Percentiles rank a stretch among this genome's conserved stretches.
These are phyloP conservation scores for Cerrena zonata DNA, from an alignment of 1,284 basidiomycete species.

Conservation along the genomic window DNA sequence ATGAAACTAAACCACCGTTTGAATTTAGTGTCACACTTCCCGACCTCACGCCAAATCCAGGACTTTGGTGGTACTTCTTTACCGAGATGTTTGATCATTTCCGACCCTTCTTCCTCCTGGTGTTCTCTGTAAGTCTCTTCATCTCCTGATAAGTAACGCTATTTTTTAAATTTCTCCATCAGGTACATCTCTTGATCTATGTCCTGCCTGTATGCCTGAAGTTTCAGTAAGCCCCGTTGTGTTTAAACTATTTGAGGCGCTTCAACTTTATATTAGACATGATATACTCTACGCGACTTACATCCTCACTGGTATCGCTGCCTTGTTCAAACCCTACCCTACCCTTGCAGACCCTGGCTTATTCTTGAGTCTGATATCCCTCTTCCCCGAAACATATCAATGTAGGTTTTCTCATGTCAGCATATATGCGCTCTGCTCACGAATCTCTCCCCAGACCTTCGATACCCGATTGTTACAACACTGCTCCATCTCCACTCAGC, in stretches of 20 bases:
- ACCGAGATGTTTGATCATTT: conserved; percentile 99
- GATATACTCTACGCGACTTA: conserved; percentile 82
- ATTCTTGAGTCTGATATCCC: conserved; percentile 72
- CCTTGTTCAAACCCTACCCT: conserved; percentile 89
- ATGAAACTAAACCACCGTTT: conserved; percentile 1
- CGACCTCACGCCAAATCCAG: conserved; percentile 89
- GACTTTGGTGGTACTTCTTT: conserved; percentile 99
- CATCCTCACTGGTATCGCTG: conserved; percentile 72
- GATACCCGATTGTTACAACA: conserved; percentile 81
- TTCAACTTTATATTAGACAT: conserved; percentile 42
- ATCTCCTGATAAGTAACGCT: not conserved
- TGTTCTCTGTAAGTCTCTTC: conserved; percentile 71
- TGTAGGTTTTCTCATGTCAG: too few relatives aligned
- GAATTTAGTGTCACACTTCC: conserved; percentile 43
- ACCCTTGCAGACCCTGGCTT: conserved; percentile 84
- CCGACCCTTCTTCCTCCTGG: conserved; percentile 89
- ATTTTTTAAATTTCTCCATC: not conserved
- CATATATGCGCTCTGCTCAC: conserved; percentile 1
- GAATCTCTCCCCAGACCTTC: conserved; percentile 48
- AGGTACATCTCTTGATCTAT: conserved; percentile 86
- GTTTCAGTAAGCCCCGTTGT: conserved; percentile 55
- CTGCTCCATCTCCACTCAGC: conserved; percentile 82
- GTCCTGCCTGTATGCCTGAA: conserved; percentile 82
- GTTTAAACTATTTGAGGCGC: not conserved
- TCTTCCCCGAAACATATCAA: conserved; percentile 81